Base-by-base conservation (phyloP, 2,329 filamentous ascomycete genomes). In the Calonectria pteridis region DNA sequence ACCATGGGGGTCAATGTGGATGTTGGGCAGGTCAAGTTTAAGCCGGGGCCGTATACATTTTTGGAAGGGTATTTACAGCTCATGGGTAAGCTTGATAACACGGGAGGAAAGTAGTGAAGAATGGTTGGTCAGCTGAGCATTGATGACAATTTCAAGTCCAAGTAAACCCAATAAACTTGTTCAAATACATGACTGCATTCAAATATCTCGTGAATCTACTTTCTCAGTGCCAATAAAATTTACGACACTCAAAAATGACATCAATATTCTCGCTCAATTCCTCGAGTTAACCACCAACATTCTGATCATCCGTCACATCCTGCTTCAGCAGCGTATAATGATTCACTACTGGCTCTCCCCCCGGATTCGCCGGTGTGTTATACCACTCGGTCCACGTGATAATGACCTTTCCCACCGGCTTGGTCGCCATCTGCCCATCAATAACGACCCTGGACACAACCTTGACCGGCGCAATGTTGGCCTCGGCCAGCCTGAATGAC, bases 1-100 rank as follows among this genome's bases (percentile, higher is more conserved):
- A 59, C 53, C 31, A 59, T 59, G 53, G 53, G 31, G 20, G 53
- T 59, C 53, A 33, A 59, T 26, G 53, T 59, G 18, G 53, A 59
- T 59, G 53, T 59, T 20, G 53, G 53, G 31, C 53, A 59, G 31
- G 53, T 59, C 53, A 59, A 59, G 31, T 59, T 59, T 37, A 59
- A 53, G n/a, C 31, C 53, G 18, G 53, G 29, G 33, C 53, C 53
- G 53, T 59, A 59, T 59, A 59, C 53, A 59, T 37, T 37, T 59
- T 37, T 59, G 10, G 53, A 59, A 16, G 53, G 53, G 20, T 59
- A 59, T 26, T 59, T 59, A 10, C 53, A 59, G 20, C 20, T 59
- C 13, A 53, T 53, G 50, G 50, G 50, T 4, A 53, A 53, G 50
- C 26, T 53, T 2, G 50, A 53, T 29, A 53, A 53, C 50, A 53